Evolutionary conservation across 768 basidiomycete species (phyloP).

Genomic region (Fibroporia radiculosa): DNA sequence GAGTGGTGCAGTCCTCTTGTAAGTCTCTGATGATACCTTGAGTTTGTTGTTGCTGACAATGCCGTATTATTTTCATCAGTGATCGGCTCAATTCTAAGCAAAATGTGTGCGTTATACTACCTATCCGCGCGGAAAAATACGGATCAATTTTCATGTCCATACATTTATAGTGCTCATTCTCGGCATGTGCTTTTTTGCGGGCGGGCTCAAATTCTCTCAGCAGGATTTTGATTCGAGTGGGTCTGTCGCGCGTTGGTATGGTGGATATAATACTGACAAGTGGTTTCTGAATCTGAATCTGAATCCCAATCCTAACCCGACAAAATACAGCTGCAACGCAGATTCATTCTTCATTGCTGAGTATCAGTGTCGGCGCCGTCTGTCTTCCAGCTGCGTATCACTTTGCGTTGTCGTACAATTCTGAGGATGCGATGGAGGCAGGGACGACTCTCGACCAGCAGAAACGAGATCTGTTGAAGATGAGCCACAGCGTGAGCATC

Average conservation of each 20-base stretch:
- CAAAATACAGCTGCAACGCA: constrained; percentile 54
- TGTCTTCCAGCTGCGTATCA: constrained; percentile 73
- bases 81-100: constrained; percentile 77
- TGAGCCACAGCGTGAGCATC: constrained; percentile 67
- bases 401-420: constrained; percentile 39
- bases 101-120: constrained; percentile 40
- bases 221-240: constrained; percentile 70
- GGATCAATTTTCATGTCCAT: not conserved
- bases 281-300: not conserved
- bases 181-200: constrained; percentile 81
- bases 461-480: constrained; percentile 46
- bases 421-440: constrained; percentile 3
- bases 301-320: not conserved
- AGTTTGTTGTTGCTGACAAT: not conserved
- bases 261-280: not conserved
- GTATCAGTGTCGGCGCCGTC: constrained; percentile 72
- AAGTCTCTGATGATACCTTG: constrained; percentile 20
- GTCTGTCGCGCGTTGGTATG: constrained; percentile 14
- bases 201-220: constrained; percentile 68
- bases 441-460: constrained; percentile 25
- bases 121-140: not conserved
- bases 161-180: constrained; percentile 61
- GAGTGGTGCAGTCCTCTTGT: constrained; percentile 77
- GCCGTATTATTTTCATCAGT: constrained; percentile 32
- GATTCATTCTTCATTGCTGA: constrained; percentile 65